Conservation (phyloP, 1,284 basidiomycete genomes). For the Retiboletus flavoniger region DNA sequence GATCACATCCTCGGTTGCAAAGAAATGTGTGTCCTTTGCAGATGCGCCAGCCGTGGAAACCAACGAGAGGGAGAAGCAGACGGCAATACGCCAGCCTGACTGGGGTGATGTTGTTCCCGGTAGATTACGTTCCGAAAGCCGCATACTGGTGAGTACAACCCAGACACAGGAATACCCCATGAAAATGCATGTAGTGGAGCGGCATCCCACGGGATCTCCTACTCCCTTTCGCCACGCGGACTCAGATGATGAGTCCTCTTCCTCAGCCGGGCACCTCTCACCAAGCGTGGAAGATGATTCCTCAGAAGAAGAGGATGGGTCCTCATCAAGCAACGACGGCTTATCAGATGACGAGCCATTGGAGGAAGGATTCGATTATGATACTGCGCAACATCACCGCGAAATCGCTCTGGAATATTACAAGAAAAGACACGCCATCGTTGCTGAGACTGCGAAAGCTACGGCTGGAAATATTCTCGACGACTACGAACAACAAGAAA, state of each 20-base stretch:
- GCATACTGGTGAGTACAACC: conserved; percentile 40
- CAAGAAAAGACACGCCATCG: conserved; percentile 55
- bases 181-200: conserved; percentile 68
- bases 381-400: conserved; percentile 64
- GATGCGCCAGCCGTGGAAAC: conserved; percentile 34
- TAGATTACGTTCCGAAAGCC: conserved; percentile 42
- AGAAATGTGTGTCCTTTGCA: conserved; percentile 68
- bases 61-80: conserved; percentile 3
- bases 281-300: conserved; percentile 18
- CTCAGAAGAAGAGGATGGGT: conserved; percentile 10
- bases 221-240: conserved; percentile 32
- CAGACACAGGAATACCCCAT: conserved; percentile 49
- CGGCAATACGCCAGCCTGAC: conserved; percentile 26
- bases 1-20: conserved; percentile 34
- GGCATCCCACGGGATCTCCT: conserved; percentile 39
- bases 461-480: conserved; percentile 49
- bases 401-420: conserved; percentile 74
- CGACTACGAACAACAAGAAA: conserved; percentile 43
- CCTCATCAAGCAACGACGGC: conserved; percentile 23
- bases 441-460: conserved; percentile 49
- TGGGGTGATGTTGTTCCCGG: conserved; percentile 59
- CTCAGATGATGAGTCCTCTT: conserved; percentile 51
- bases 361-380: conserved; percentile 54
- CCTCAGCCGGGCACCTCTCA: conserved; percentile 32
- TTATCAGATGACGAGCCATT: conserved; percentile 32